Base-by-base conservation (phyloP, 139 green algal genomes). In the Chlamydomonas sp. region DNA sequence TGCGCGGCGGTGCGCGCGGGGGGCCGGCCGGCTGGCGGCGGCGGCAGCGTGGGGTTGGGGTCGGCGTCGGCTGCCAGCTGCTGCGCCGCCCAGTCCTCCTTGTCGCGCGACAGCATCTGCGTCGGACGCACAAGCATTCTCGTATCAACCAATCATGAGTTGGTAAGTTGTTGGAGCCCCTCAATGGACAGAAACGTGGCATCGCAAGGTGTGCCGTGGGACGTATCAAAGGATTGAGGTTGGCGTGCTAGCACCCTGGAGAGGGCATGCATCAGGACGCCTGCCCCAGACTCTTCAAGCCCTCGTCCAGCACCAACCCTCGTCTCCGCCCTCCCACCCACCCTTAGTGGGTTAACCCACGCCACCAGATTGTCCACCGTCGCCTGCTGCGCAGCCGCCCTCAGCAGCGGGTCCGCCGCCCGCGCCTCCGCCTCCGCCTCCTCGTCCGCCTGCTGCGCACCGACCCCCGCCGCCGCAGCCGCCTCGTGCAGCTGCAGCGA, bases 51-150 rank as follows among this genome's bases (percentile, higher is more conserved):
- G 18, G 73, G 73, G 63, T 77, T 49, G 2, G 74, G 63, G 31
- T 81, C 83, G 6, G 3, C 7, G 83, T 88, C 83, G 7, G 74
- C 83, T 5, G 74, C 73, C 63, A 76, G 57, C 63, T 81, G 83
- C 83, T 88, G 83, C 49, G 73, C 73, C 16, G 83, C 83, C 83
- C 83, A 88, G 63, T 81, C 83, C 49, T 88, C 83, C 1, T 74
- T 73, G 49, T 88, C 83, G 73, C 77, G 81, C 9, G 62, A 63
- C 5, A 88, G 31, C 83, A 88, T 88, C 83, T 88, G 83, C 18
- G 49, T 16, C 6, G 76, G 76, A 6, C 10, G 59, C 3, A n/a
- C 6, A 8, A 67, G 58, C 57, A 31, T 78, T 78, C 8, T 5
- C n/a, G 61, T 17, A 77, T 10, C 2, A 20, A 80, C 9, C 66